Base-by-base conservation (phyloP, 305 asterid species). In the Fraxinus sp. region DNA sequence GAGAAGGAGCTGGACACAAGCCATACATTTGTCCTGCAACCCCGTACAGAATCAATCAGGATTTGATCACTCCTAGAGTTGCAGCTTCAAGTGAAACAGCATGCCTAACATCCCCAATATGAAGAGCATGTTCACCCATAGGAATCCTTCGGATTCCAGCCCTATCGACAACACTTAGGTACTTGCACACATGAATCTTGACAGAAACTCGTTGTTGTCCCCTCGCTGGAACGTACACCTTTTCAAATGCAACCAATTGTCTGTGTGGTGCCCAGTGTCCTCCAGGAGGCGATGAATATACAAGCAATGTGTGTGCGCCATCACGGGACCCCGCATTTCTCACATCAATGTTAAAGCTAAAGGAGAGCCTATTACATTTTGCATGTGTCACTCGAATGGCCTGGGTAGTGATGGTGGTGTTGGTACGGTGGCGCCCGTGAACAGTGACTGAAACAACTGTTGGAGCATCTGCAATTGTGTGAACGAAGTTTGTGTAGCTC, bases 101-200 rank as follows among this genome's bases (percentile, higher is more conserved):
- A 84, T 93, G 97, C 85, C 83, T 89, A 14, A 89, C 26, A 77
- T 86, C 92, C 46, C 98, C 98, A 55, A 93, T 77, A 78, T 88
- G 94, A 79, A 95, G 72, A 18, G 86, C 91, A 13, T 95, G 97
- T 77, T 88, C 92, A 3, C 98, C 98, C 90, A 95, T 90, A 0
- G 97, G 93, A 81, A 95, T 91, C 87, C 96, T 84, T 43, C 97
- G 79, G 9, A 89, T 83, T 41, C 98, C 98, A 0, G 90, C 93
- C 79, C 62, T 79, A 64, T 95, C 98, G 78, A 95, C 97, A 30
- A 93, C 97, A 24, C 98, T 95, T 76, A 93, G 78, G 79, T 83
- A 81, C 90, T 92, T 95, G 68, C 98, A 95, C 2, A 91, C 94
- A 74, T 91, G 94, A 64, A 95, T 86, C 35, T 81, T 83, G 26